Conservation (phyloP, 148 eudicot species). For the Cornus kousa region DNA sequence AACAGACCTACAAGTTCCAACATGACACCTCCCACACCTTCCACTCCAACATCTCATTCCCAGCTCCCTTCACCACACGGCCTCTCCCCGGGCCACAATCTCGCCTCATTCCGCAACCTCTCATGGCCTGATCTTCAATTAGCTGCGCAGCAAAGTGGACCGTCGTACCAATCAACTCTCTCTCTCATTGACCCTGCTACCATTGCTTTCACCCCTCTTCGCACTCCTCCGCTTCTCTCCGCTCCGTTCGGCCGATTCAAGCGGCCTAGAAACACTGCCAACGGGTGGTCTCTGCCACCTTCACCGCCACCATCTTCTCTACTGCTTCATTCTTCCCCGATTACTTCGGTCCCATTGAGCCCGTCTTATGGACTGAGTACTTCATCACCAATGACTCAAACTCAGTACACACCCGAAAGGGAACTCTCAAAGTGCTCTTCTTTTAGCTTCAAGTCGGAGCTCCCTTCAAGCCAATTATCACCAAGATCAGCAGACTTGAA, state of each 20-base stretch:
- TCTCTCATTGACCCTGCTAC: not conserved
- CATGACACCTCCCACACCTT: not conserved
- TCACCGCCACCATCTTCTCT: not conserved
- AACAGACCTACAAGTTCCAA: not conserved
- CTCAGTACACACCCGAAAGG: not conserved
- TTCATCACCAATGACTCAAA: not conserved
- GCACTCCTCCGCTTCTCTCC: conserved; percentile 14
- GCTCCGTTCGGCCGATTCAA: conserved; percentile 1
- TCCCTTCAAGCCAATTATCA: conserved; percentile 9
- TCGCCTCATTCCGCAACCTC: not conserved
- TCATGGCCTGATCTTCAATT: not conserved
- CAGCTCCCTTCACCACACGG: not conserved
- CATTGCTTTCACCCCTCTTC: not conserved
- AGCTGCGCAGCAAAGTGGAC: not conserved
- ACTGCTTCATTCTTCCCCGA: not conserved
- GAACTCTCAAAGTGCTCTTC: not conserved
- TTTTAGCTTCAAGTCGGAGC: conserved; percentile 8
- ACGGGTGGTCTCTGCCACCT: conserved; percentile 1
- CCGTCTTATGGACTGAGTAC: not conserved
- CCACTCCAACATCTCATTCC: not conserved
- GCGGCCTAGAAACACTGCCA: not conserved
- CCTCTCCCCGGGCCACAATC: not conserved
- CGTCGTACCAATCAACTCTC: not conserved
- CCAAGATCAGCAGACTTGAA: not conserved
- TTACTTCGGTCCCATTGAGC: conserved; percentile 2